Percentiles rank a stretch among this genome's conserved stretches.
Conservation (phyloP, 495 filamentous ascomycete species). For the Beverwykella pulmonaria region DNA sequence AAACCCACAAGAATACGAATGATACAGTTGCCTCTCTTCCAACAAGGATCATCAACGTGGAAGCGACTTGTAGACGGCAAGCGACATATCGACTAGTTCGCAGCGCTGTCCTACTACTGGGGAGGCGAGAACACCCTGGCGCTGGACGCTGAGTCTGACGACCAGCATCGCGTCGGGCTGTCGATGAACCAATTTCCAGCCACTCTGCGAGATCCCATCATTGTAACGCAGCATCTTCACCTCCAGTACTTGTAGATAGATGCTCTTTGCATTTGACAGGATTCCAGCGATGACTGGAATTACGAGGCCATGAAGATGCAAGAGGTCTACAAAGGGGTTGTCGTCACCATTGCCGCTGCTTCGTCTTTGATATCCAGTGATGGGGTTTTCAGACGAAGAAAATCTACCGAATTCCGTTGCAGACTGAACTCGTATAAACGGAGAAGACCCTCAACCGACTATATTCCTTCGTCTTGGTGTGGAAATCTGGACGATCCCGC, state of each 20-base stretch:
- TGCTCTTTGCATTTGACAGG: background rate
- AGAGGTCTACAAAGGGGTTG: too few relatives aligned
- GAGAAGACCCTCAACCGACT: background rate
- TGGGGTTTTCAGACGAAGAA: too few relatives aligned
- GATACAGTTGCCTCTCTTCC: background rate
- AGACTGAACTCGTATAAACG: background rate
- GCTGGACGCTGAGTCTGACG: background rate
- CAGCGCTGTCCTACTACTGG: background rate
- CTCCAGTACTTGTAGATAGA: background rate
- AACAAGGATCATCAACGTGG: background rate
- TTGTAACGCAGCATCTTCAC: background rate
- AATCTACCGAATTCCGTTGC: background rate
- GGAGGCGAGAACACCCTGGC: background rate
- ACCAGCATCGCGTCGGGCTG: background rate
- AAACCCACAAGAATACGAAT: background rate
- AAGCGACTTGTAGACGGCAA: background rate
- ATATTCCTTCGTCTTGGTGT: background rate
- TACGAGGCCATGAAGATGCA: too few relatives aligned
- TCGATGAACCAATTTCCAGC: background rate
- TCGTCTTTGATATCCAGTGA: too few relatives aligned
- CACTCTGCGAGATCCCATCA: background rate
- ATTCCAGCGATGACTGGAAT: too few relatives aligned
- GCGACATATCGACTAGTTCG: background rate
- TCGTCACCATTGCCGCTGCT: too few relatives aligned
- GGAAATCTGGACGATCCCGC: slow-evolving; percentile 5